Conservation (phyloP, 768 basidiomycete genomes). For the Mycena haematopus region DNA sequence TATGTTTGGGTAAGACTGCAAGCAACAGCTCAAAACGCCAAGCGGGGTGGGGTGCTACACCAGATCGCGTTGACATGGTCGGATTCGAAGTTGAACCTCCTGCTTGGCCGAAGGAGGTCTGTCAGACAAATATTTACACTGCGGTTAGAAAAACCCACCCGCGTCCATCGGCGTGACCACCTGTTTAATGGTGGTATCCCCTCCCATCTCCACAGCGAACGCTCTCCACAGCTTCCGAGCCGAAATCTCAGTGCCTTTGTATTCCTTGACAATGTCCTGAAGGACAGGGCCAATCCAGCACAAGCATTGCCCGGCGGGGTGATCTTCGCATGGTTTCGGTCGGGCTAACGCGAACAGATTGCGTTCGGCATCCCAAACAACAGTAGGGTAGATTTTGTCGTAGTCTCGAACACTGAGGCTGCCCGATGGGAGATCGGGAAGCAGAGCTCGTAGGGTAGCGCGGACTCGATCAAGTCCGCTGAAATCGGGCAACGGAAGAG, state of each 20-base stretch:
- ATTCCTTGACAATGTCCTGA: constrained; percentile 1
- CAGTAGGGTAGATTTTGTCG: constrained; percentile 11
- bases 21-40: too few relatives aligned
- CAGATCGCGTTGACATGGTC: too few relatives aligned
- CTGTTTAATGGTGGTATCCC: not conserved
- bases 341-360: constrained; percentile 5
- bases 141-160: too few relatives aligned
- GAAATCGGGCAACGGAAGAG: not conserved
- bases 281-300: constrained; percentile 14
- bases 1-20: too few relatives aligned
- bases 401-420: constrained; percentile 11
- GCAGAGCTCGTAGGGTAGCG: not conserved
- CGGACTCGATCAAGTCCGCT: constrained; percentile 4
- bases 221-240: not conserved
- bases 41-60: too few relatives aligned
- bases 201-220: constrained; percentile 1
- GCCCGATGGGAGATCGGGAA: not conserved
- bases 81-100: too few relatives aligned
- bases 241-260: not conserved
- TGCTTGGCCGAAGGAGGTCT: too few relatives aligned
- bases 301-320: not conserved
- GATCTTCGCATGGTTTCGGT: constrained; percentile 13
- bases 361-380: constrained; percentile 1
- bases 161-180: not conserved
- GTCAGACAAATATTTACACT: too few relatives aligned